phyloP scores from a whole-genome alignment of 2,329 filamentous ascomycete species.

The Fusarium secorum region DNA sequence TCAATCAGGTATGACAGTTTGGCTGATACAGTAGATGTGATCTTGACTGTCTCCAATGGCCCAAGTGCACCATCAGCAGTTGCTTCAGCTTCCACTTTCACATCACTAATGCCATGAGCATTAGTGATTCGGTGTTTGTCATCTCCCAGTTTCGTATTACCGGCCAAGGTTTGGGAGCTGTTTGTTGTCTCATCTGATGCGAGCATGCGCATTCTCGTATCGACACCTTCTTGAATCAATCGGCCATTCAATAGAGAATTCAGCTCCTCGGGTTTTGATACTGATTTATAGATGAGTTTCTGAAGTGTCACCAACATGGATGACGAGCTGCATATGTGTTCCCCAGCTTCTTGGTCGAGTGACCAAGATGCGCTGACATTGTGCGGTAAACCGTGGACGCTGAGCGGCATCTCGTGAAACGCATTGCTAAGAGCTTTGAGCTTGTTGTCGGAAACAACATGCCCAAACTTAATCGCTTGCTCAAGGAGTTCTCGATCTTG shows the following conservation, averaged over 20 bases:
- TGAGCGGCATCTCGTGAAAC: slow-evolving; percentile 81
- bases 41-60: slow-evolving; percentile 64
- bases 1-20: slow-evolving; percentile 89
- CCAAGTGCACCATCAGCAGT: slow-evolving; percentile 43
- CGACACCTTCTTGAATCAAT: slow-evolving; percentile 51
- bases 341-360: slow-evolving; percentile 61
- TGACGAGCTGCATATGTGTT: slow-evolving; percentile 59
- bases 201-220: slow-evolving; percentile 48
- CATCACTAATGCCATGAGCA: slow-evolving; percentile 40
- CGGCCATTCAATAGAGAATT: slow-evolving; percentile 58
- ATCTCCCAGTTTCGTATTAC: slow-evolving; percentile 55
- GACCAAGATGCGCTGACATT: slow-evolving; percentile 71
- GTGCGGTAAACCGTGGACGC: slow-evolving; percentile 71
- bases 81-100: slow-evolving; percentile 33
- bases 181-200: slow-evolving; percentile 9
- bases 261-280: slow-evolving; percentile 54
- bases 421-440: slow-evolving; percentile 73
- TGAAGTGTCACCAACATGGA: slow-evolving; percentile 62
- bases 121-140: slow-evolving; percentile 47
- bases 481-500: slow-evolving; percentile 69
- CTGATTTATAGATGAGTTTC: slow-evolving; percentile 57
- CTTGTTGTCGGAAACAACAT: slow-evolving; percentile 63
- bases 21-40: slow-evolving; percentile 83
- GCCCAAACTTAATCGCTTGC: slow-evolving; percentile 72
- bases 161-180: slow-evolving; percentile 46